Conservation (phyloP, 768 basidiomycete species). For the Leccinum longicurvipes region DNA sequence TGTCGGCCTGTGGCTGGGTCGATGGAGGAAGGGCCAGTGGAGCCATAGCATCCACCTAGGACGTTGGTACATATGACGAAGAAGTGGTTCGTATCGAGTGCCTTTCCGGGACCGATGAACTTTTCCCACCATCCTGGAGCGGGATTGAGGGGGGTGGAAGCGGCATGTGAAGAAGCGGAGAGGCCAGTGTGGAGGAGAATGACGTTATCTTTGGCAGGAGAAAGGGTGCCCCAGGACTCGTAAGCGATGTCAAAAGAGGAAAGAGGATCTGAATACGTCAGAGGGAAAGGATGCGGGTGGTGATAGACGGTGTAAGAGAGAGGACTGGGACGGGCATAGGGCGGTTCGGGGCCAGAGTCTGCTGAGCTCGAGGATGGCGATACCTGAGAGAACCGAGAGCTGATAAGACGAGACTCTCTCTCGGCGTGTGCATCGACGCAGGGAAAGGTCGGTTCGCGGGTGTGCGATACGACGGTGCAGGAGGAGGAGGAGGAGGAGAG, state of each 20-base stretch:
- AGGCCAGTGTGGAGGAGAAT: slow-evolving; percentile 96
- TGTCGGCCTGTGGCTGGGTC: slow-evolving; percentile 64
- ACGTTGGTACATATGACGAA: slow-evolving; percentile 97
- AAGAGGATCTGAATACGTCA: slow-evolving; percentile 60
- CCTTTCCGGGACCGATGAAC: slow-evolving; percentile 93
- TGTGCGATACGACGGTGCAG: too few relatives aligned
- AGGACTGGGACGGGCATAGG: slow-evolving; percentile 78
- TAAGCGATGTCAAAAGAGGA: slow-evolving; percentile 86
- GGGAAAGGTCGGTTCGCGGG: slow-evolving; percentile 57
- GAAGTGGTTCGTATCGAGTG: slow-evolving; percentile 89
- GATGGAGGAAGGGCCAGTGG: slow-evolving; percentile 88
- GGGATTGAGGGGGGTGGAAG: slow-evolving; percentile 72
- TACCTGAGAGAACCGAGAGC: slow-evolving; percentile 16
- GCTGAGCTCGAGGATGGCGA: too few relatives aligned
- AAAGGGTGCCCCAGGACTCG: slow-evolving; percentile 96
- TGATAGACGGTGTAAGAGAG: slow-evolving; percentile 68
- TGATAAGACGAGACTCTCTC: slow-evolving; percentile 55
- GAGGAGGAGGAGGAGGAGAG: slow-evolving; percentile 17
- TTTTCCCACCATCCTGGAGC: slow-evolving; percentile 97
- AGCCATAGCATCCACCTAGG: slow-evolving; percentile 95
- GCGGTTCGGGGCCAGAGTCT: slow-evolving; percentile 72
- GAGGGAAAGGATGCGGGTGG: slow-evolving; percentile 56
- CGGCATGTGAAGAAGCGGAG: slow-evolving; percentile 93
- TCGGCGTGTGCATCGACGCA: slow-evolving; percentile 82
- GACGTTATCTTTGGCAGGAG: slow-evolving; percentile 73